These are phyloP conservation scores for Leccinum pallidistipes DNA, from an alignment of 1,284 basidiomycete species.

Conservation along the genomic window DNA sequence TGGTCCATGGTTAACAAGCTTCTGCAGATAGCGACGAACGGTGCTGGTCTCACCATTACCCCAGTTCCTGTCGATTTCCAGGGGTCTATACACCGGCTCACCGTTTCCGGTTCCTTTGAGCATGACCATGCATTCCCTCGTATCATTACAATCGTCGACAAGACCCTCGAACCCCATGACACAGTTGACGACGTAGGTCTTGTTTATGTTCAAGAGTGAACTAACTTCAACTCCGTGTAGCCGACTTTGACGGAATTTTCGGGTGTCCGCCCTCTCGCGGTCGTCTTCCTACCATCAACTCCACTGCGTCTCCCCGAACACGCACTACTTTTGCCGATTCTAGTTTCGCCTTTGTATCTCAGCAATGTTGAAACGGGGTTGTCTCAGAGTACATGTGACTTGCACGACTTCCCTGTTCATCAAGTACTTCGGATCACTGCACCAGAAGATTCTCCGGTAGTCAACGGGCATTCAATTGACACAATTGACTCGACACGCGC, in stretches of 20 bases:
- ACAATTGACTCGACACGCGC: slow-evolving; percentile 43
- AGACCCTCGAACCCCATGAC: slow-evolving; percentile 41
- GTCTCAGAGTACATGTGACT: slow-evolving; percentile 50
- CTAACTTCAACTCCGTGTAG: slow-evolving; percentile 48
- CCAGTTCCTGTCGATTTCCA: slow-evolving; percentile 21
- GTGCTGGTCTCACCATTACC: slow-evolving; percentile 29
- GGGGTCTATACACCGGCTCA: slow-evolving; percentile 23
- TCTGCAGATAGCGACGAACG: slow-evolving; percentile 42
- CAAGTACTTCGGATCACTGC: slow-evolving; percentile 41
- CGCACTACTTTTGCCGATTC: slow-evolving; percentile 59
- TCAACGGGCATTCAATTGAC: slow-evolving; percentile 47
- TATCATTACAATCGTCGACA: slow-evolving; percentile 52
- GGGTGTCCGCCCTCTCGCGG: slow-evolving; percentile 56
- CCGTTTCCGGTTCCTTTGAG: slow-evolving; percentile 26
- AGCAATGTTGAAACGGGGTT: slow-evolving; percentile 35
- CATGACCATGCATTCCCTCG: slow-evolving; percentile 29
- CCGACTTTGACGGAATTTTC: slow-evolving; percentile 38
- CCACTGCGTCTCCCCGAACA: slow-evolving; percentile 48
- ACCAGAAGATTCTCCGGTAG: slow-evolving; percentile 38
- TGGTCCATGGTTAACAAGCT: slow-evolving; percentile 57
- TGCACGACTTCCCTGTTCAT: slow-evolving; percentile 44
- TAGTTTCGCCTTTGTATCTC: slow-evolving; percentile 39
- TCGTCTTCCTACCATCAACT: slow-evolving; percentile 60
- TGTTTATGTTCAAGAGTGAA: slow-evolving; percentile 32
- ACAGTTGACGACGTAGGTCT: slow-evolving; percentile 47